These are phyloP conservation scores for Logfia minima DNA, from an alignment of 129 eudicot genomes.

Conservation along the genomic window DNA sequence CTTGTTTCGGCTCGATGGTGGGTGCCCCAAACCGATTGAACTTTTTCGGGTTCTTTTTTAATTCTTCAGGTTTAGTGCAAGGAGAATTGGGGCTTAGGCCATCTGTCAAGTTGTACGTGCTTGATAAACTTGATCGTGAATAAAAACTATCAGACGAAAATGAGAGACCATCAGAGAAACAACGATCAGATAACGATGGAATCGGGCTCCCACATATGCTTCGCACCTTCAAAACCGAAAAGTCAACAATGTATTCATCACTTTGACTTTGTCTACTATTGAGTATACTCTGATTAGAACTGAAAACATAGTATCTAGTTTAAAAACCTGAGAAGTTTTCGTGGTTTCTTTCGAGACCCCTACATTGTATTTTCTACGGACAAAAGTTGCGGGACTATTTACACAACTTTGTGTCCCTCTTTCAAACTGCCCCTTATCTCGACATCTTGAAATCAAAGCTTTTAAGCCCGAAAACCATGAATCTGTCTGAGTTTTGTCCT, in stretches of 20 bases:
- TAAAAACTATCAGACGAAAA: conserved; percentile 58
- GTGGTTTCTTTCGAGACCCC: conserved; percentile 44
- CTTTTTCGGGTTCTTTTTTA: conserved; percentile 23
- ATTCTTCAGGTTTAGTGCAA: conserved; percentile 32
- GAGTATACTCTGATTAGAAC: background rate
- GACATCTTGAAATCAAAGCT: conserved; percentile 51
- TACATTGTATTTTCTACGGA: conserved; percentile 53
- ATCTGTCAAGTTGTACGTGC: conserved; percentile 36
- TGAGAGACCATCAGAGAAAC: conserved; percentile 57
- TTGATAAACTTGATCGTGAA: conserved; percentile 54
- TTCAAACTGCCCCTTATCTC: conserved; percentile 24
- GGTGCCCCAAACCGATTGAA: conserved; percentile 27
- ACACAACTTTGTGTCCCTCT: conserved; percentile 48
- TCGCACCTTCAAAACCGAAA: conserved; percentile 44
- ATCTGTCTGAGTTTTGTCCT: conserved; percentile 63
- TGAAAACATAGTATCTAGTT: background rate
- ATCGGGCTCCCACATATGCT: conserved; percentile 53
- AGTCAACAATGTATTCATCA: background rate
- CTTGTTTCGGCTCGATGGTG: conserved; percentile 14
- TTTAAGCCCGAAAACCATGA: conserved; percentile 63
- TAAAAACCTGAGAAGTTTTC: conserved; percentile 42
- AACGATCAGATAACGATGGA: conserved; percentile 47
- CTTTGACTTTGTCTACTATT: background rate
- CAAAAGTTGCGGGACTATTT: conserved; percentile 53
- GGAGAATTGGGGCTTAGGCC: conserved; percentile 38